Evolutionary conservation across 75 land plant species (phyloP), one percentile per base, ranked within the genome.

Genomic region (Pinus tabuliformis): DNA sequence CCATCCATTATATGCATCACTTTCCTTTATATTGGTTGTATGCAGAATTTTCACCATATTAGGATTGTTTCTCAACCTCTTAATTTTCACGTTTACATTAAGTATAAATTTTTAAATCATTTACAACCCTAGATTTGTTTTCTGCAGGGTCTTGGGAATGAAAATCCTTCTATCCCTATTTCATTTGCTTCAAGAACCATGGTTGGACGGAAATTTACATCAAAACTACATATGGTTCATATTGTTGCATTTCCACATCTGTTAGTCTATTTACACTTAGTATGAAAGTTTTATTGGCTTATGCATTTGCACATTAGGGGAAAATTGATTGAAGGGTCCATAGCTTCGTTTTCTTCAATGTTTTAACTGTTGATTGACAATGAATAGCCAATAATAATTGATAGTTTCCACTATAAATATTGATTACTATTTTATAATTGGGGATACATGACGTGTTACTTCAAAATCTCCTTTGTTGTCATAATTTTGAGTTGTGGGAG

Each of bases 211-310:
- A 94, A 90, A 76, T 79, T 94, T 77, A 84, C 89, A 58, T 94
- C 95, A 57, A 94, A 96, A 83, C 72, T 96, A 81, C 99, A 96
- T 83, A 90, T 96, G 3, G 94, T 64, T 64, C 68, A 30, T 0
- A 17, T 6, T 77, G 97, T 97, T 66, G 97, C 97, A n/a, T 93
- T 94, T 74, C 95, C 89, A 92, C 97, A 94, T 93, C 39, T 57
- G 80, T 77, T 45, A 8, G 5, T 30, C 39, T 64, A 20, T 64
- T 33, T 18, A 30, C 33, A 18, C 9, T 45, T 45, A 45, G 52
- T 45, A 7, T 45, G 52, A 7, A 45, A 7, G 52, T 45, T 45
- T 7, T 45, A 7, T 45, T 24, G 0, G 64, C 11, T 12, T 6
- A 45, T 61, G 63, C 63, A 72, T 72, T 42, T 42, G 21, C 17